Evolutionary conservation across 805 yeast genomes (phyloP).

Genomic region (Starmerella sirachaensis): DNA sequence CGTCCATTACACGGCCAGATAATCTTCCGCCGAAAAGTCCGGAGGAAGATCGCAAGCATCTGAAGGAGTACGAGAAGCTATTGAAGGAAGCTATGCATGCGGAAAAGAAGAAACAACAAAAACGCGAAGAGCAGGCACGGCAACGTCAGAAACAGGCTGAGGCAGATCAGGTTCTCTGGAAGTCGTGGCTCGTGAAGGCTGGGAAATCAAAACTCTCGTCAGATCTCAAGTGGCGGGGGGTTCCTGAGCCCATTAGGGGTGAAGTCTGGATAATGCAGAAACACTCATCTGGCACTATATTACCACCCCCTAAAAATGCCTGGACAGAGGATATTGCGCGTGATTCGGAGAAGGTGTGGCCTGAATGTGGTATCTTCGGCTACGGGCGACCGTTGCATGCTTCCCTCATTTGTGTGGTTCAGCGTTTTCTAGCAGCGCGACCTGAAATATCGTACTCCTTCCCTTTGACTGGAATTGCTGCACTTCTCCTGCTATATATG

Average conservation of each 20-base stretch:
- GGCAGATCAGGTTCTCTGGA: slow-evolving; percentile 32
- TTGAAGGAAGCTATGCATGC: slow-evolving; percentile 29
- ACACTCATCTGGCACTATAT: background rate
- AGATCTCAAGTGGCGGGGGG: slow-evolving; percentile 52
- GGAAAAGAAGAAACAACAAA: slow-evolving; percentile 29
- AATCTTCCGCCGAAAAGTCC: slow-evolving; percentile 55
- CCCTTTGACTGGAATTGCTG: slow-evolving; percentile 33
- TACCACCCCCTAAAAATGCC: background rate
- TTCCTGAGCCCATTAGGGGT: slow-evolving; percentile 37
- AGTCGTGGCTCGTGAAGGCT: slow-evolving; percentile 24
- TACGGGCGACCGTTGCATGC: slow-evolving; percentile 27
- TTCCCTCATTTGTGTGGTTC: slow-evolving; percentile 29
- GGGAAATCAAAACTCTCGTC: slow-evolving; percentile 30
- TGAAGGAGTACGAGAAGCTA: slow-evolving; percentile 39
- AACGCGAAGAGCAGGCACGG: slow-evolving; percentile 20
- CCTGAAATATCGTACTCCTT: slow-evolving; percentile 28
- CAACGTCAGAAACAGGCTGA: slow-evolving; percentile 20
- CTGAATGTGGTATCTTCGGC: slow-evolving; percentile 32
- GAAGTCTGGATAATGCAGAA: slow-evolving; percentile 40
- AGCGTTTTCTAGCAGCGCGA: slow-evolving; percentile 26
- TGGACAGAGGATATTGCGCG: slow-evolving; percentile 3
- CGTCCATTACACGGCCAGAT: slow-evolving; percentile 47
- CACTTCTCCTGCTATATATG: slow-evolving; percentile 32
- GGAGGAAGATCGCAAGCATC: slow-evolving; percentile 43
- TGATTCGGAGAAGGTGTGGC: slow-evolving; percentile 28